Percentiles rank a stretch among this genome's conserved stretches.
These are phyloP conservation scores for Micractinium sp. DNA, from an alignment of 139 green algal species.

Conservation along the genomic window DNA sequence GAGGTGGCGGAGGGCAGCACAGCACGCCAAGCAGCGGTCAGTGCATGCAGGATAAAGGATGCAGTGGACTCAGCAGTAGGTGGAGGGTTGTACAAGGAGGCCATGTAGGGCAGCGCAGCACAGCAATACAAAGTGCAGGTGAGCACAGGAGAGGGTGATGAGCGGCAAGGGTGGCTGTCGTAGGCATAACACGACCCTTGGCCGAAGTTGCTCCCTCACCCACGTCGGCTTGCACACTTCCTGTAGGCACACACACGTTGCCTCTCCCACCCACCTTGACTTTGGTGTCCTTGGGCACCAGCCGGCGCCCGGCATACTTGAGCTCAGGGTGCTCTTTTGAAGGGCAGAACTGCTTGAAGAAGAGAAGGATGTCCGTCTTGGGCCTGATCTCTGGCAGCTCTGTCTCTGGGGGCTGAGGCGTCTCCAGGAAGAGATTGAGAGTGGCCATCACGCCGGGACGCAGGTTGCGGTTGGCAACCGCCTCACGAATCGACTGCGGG, in stretches of 20 bases:
- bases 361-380: constrained; percentile 76
- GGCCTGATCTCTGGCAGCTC: constrained; percentile 14
- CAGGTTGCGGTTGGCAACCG: neutral
- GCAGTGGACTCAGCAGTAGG: neutral
- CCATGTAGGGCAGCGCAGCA: neutral
- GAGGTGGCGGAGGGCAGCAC: too few relatives aligned
- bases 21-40: neutral
- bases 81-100: too few relatives aligned
- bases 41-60: neutral
- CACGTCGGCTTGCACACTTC: too few relatives aligned
- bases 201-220: too few relatives aligned
- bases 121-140: neutral
- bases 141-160: neutral
- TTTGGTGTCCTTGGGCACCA: constrained; percentile 48
- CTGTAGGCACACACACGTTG: too few relatives aligned
- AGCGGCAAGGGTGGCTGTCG: too few relatives aligned
- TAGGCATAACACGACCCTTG: too few relatives aligned
- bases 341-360: constrained; percentile 89
- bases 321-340: constrained; percentile 38
- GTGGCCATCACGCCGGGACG: constrained; percentile 33
- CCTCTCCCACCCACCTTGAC: constrained; percentile 35
- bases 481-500: constrained; percentile 5
- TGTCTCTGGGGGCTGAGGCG: constrained; percentile 17
- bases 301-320: constrained; percentile 55
- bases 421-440: constrained; percentile 86